phyloP scores from a whole-genome alignment of 176 grass and related monocot species.

The Musa schizocarpa region DNA sequence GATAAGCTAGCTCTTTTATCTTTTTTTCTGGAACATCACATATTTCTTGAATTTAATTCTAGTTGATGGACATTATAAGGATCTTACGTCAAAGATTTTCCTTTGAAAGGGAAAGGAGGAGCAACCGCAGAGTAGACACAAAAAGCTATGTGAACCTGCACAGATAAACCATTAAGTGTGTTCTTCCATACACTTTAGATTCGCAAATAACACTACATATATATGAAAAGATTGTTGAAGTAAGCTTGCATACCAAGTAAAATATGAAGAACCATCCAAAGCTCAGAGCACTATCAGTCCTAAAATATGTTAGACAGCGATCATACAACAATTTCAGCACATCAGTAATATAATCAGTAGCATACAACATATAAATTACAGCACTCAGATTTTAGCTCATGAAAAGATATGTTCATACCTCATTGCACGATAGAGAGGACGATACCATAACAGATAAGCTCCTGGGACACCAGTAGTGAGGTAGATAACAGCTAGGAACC shows the following conservation, averaged over 20 bases:
- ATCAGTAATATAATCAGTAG: too few relatives aligned
- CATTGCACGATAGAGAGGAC: constrained; percentile 66
- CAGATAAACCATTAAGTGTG: background rate
- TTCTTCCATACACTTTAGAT: constrained; percentile 6
- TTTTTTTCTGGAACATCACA: too few relatives aligned
- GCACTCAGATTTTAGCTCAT: background rate
- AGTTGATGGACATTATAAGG: too few relatives aligned
- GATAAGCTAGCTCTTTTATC: too few relatives aligned
- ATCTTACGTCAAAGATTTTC: constrained; percentile 17
- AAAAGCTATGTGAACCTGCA: constrained; percentile 13
- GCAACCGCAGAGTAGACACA: constrained; percentile 9
- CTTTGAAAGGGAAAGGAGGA: constrained; percentile 11
- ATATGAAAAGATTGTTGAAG: constrained; percentile 10
- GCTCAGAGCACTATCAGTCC: constrained; percentile 84
- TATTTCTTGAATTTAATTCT: too few relatives aligned
- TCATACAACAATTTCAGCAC: background rate
- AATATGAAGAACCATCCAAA: constrained; percentile 94
- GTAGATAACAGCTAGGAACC: constrained; percentile 68
- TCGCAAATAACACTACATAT: background rate
- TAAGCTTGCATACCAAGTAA: constrained; percentile 50
- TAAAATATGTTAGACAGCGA: constrained; percentile 23
- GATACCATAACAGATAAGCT: constrained; percentile 55
- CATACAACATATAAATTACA: too few relatives aligned
- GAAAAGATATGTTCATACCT: constrained; percentile 21
- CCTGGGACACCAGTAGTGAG: constrained; percentile 55